phyloP scores from a whole-genome alignment of 257 asterid species.

The Vinca minor region DNA sequence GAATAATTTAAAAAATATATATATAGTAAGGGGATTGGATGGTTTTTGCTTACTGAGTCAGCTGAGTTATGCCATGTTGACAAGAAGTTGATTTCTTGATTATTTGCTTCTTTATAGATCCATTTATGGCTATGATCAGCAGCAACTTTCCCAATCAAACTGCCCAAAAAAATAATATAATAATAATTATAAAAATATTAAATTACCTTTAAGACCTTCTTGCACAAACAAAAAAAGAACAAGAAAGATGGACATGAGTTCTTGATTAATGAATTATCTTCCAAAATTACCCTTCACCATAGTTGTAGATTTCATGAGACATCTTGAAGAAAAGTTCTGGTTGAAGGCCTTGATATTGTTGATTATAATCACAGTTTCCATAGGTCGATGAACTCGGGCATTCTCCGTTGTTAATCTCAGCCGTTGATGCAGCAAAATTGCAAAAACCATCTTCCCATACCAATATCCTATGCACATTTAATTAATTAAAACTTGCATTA shows the following conservation, averaged over 20 bases:
- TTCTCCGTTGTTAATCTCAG: conserved; percentile 47
- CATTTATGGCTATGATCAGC: conserved; percentile 98
- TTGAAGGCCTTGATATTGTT: conserved; percentile 67
- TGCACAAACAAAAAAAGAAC: no score
- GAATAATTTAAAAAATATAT: no score
- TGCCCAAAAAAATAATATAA: conserved; percentile 8
- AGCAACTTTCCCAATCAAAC: conserved; percentile 95
- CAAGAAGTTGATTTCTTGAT: conserved; percentile 89
- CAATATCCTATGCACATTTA: no score
- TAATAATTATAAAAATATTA: no score
- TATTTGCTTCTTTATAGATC: conserved; percentile 88
- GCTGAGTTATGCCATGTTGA: conserved; percentile 99
- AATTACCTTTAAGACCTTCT: no score
- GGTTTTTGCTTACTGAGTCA: conserved; percentile 87
- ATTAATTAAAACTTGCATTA: no score
- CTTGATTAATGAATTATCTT: no score
- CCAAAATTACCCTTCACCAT: conserved; percentile 98
- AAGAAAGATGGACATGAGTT: no score
- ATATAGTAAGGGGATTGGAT: no score
- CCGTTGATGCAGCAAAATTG: conserved; percentile 78
- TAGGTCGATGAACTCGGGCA: no score
- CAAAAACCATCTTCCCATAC: conserved; percentile 99
- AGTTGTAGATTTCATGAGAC: conserved; percentile 99
- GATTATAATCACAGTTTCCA: conserved; percentile 29
- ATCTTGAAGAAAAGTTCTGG: conserved; percentile 97